phyloP scores from a whole-genome alignment of 768 basidiomycete species.

The Omphalotus guepiniiformis region DNA sequence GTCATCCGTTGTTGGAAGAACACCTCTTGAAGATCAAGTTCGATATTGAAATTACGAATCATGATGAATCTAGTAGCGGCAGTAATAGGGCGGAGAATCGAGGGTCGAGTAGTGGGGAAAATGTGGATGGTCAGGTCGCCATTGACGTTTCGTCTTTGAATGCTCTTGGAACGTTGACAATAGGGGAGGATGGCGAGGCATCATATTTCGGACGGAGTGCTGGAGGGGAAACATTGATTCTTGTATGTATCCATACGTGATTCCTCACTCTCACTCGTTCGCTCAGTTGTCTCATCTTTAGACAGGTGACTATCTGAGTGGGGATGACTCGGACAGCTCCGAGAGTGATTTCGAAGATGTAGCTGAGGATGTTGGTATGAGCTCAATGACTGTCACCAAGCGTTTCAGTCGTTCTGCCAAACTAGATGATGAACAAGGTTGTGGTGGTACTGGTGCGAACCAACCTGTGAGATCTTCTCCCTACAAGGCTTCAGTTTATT shows the following conservation, averaged over 20 bases:
- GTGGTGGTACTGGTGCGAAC: no score
- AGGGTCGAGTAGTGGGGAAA: constrained; percentile 4
- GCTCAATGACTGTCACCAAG: no score
- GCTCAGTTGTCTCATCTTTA: neutral
- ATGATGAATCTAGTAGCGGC: no score
- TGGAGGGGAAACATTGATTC: constrained; percentile 4
- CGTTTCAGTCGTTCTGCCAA: no score
- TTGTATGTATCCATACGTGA: neutral
- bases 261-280: neutral
- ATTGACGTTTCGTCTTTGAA: neutral
- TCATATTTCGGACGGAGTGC: constrained; percentile 6
- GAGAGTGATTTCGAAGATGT: no score
- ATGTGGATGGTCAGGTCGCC: neutral
- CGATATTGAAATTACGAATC: no score
- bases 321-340: no score
- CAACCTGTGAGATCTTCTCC: no score
- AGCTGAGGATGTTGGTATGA: no score
- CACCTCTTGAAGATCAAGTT: constrained; percentile 1
- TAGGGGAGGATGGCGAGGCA: constrained; percentile 7
- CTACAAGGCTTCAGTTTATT: no score
- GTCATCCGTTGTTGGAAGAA: constrained; percentile 5
- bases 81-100: no score
- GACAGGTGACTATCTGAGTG: neutral
- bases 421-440: no score
- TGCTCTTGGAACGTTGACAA: constrained; percentile 3